Base-by-base conservation (phyloP, 768 basidiomycete genomes). In the Mycena olivaceomarginata region DNA sequence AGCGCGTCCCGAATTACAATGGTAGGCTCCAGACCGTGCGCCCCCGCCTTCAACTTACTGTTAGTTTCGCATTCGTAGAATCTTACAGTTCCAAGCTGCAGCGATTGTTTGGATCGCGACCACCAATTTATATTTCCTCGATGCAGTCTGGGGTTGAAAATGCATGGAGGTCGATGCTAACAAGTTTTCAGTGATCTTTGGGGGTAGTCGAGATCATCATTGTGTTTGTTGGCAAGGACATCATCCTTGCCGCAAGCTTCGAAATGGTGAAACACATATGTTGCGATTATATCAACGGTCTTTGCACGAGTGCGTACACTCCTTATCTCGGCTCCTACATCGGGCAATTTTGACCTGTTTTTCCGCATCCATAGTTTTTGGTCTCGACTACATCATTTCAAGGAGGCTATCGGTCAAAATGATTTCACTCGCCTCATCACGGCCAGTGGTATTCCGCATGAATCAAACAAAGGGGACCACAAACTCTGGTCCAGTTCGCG, bases 91-190 rank as follows among this genome's bases (percentile, higher is more conserved):
- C 15, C 11, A 79, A 43, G 51, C 5, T 73, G 25, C 66, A 73
- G 43, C 70, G 60, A n/a, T 56, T 79, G 53, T 79, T 76, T 79
- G 78, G 78, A 79, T 79, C 37, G 37, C 71, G 3, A 74, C 60
- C 51, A 74, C 75, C 9, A 79, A 79, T 79, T 79, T 31, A 59
- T 76, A 18, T 79, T 79, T 39, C 75, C 78, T 18, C 40, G 69
- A 37, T 25, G 69, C 46, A 10, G 45, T 67, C 31, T 25, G 12
- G 41, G 5, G 11, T 53, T 37, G 31, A 51, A 51, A 22, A 18
- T 10, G 31, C 18, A 8, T 1, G 40, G 15, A 9, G 46, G n/a
- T 2, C 0, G 11, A 4, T 13, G 20, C 59, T 70, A 41, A 62
- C 31, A 5, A 11, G 2, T 48, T 7, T 7, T 37, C 31, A 70